Percentiles rank a stretch among this genome's conserved stretches.
Evolutionary conservation across 1,284 basidiomycete genomes (phyloP).

Genomic region (Cerrena zonata): DNA sequence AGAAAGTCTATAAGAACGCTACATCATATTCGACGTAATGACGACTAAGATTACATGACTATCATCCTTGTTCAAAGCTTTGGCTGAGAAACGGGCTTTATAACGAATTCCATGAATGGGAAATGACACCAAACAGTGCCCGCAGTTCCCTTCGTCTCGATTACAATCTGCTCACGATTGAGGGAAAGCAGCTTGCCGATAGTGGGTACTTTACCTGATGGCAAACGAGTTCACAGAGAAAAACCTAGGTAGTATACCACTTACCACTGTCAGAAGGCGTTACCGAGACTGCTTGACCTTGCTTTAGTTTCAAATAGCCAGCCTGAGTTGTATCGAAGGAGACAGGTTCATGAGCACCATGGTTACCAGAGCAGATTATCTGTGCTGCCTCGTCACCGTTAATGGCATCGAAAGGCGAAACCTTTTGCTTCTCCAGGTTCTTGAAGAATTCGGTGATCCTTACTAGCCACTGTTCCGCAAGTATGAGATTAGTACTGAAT

Average conservation of each 20-base stretch:
- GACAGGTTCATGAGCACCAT: conserved; percentile 35
- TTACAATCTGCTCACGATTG: conserved; percentile 42
- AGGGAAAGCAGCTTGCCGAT: conserved; percentile 46
- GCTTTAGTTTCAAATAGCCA: conserved; percentile 34
- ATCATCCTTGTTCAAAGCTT: background rate
- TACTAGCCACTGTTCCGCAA: conserved; percentile 38
- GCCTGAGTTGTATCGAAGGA: conserved; percentile 45
- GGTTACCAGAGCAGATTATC: conserved; percentile 32
- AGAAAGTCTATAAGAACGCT: background rate
- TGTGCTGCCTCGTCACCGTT: conserved; percentile 40
- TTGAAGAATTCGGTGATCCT: conserved; percentile 34
- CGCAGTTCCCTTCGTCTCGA: conserved; percentile 38
- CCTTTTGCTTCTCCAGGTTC: conserved; percentile 24
- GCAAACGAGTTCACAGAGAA: background rate
- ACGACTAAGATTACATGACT: background rate
- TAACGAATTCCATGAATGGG: conserved; percentile 32
- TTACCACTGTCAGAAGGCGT: conserved; percentile 48
- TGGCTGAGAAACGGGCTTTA: conserved; percentile 6
- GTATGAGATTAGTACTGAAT: conserved; percentile 1
- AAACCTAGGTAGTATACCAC: conserved; percentile 1
- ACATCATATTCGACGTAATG: conserved; percentile 32
- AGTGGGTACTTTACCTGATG: conserved; percentile 39
- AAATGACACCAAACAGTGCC: conserved; percentile 47
- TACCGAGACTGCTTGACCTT: conserved; percentile 36
- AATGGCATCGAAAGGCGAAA: conserved; percentile 24